A percentile compares a stretch with the other conserved stretches of the same genome.
Conservation (phyloP, 1,284 basidiomycete genomes). For the Laetiporus sulphureus region DNA sequence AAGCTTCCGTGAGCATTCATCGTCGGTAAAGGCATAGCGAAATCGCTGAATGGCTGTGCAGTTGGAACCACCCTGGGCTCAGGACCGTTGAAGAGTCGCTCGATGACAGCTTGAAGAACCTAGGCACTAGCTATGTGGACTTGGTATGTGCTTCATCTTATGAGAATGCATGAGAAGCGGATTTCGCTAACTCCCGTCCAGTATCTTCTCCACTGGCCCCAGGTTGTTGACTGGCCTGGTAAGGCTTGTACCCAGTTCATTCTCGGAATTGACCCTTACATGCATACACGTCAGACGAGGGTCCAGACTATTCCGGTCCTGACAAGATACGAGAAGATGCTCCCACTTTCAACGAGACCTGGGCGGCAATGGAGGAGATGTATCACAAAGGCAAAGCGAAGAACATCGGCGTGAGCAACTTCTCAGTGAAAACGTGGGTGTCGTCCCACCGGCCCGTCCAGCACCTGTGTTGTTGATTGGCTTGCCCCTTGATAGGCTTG, state of each 20-base stretch:
- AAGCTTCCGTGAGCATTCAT: conserved; percentile 24
- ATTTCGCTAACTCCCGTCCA: too few species aligned
- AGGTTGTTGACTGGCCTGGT: conserved; percentile 21
- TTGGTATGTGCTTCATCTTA: conserved; percentile 21
- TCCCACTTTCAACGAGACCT: conserved; percentile 45
- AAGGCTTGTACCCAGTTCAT: too few species aligned
- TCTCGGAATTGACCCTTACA: not conserved
- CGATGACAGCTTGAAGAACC: conserved; percentile 22
- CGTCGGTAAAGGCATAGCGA: not conserved
- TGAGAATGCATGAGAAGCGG: too few species aligned
- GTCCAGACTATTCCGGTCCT: conserved; percentile 17
- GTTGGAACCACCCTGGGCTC: conserved; percentile 19
- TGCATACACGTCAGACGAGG: conserved; percentile 12
- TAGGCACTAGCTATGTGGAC: conserved; percentile 27
- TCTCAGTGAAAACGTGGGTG: conserved; percentile 47
- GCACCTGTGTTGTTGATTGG: not conserved
- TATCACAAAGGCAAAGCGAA: conserved; percentile 40
- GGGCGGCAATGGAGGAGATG: conserved; percentile 53
- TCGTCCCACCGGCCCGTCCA: too few species aligned
- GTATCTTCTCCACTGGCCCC: conserved; percentile 30
- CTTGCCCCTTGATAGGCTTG: conserved; percentile 25
- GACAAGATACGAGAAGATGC: conserved; percentile 29
- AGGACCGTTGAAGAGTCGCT: conserved; percentile 21
- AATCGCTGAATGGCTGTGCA: conserved; percentile 2
- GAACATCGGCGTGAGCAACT: conserved; percentile 66